Conservation (phyloP, 2,329 filamentous ascomycete species). For the Knufia fluminis region DNA sequence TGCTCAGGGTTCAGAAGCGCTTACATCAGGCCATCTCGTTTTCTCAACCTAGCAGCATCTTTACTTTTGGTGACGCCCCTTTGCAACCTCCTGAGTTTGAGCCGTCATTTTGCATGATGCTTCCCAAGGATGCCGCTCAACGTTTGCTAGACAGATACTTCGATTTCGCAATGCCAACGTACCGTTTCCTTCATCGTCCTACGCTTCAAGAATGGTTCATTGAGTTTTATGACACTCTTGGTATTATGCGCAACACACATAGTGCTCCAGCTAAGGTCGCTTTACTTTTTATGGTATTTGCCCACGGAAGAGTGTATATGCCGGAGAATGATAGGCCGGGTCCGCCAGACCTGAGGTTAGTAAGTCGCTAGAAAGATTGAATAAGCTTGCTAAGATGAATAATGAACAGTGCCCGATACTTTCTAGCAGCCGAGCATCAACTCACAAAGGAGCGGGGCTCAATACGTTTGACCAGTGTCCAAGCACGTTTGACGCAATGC, state of each 20-base stretch:
- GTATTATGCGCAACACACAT: slow-evolving; percentile 32
- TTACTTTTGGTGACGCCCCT: slow-evolving; percentile 34
- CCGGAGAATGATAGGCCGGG: slow-evolving; percentile 20
- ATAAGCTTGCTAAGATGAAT: slow-evolving; percentile 1
- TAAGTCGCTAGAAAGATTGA: background rate
- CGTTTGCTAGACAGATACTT: slow-evolving; percentile 34
- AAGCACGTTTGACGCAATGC: slow-evolving; percentile 36
- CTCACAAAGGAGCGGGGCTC: slow-evolving; percentile 32
- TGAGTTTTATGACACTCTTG: slow-evolving; percentile 39
- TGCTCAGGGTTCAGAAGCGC: slow-evolving; percentile 19
- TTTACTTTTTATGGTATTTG: slow-evolving; percentile 45
- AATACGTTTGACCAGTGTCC: slow-evolving; percentile 33
- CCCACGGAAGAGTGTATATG: slow-evolving; percentile 41
- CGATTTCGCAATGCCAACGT: slow-evolving; percentile 35
- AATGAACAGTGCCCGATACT: slow-evolving; percentile 18
- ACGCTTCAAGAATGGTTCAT: slow-evolving; percentile 37
- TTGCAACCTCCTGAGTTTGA: slow-evolving; percentile 34
- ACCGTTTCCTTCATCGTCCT: slow-evolving; percentile 37
- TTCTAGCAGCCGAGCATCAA: slow-evolving; percentile 24
- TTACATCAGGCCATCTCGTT: slow-evolving; percentile 22
- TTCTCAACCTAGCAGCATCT: slow-evolving; percentile 29
- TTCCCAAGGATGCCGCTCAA: slow-evolving; percentile 25
- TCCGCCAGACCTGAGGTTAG: slow-evolving; percentile 16
- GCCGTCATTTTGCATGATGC: slow-evolving; percentile 36
- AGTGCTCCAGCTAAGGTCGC: slow-evolving; percentile 38